Percentiles rank a stretch among this genome's conserved stretches.
These are phyloP conservation scores for Candida wancherniae DNA, from an alignment of 805 yeast genomes.

Conservation along the genomic window DNA sequence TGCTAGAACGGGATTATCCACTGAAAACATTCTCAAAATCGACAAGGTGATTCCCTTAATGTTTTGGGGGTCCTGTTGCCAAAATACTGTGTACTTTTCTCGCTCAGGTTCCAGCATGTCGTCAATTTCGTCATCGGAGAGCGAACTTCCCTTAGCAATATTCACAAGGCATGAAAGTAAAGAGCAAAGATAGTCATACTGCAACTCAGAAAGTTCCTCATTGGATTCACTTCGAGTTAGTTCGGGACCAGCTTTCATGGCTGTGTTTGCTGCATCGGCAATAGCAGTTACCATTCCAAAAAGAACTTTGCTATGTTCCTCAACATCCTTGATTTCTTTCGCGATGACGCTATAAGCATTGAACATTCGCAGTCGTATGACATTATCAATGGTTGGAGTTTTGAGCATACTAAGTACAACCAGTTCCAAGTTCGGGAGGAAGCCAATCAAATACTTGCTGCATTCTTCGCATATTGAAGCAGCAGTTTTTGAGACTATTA, in stretches of 20 bases:
- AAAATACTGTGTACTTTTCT: constrained; percentile 27
- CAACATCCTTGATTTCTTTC: constrained; percentile 48
- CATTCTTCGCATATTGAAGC: constrained; percentile 55
- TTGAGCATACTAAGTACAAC: constrained; percentile 45
- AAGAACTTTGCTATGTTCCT: constrained; percentile 20
- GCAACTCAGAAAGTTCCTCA: constrained; percentile 13
- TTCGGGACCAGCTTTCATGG: constrained; percentile 13
- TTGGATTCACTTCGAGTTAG: no score
- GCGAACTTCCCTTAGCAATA: constrained; percentile 63
- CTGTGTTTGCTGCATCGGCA: constrained; percentile 9
- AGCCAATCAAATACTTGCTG: constrained; percentile 34
- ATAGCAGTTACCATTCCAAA: constrained; percentile 20
- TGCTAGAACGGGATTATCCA: constrained; percentile 32
- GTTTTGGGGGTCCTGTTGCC: constrained; percentile 45
- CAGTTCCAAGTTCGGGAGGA: constrained; percentile 45
- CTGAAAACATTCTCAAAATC: constrained; percentile 40
- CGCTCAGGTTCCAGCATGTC: constrained; percentile 31
- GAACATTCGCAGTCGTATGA: constrained; percentile 55
- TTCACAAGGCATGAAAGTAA: constrained; percentile 61
- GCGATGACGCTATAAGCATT: constrained; percentile 61
- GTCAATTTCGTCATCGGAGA: constrained; percentile 50
- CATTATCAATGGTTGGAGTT: constrained; percentile 33
- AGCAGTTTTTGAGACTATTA: constrained; percentile 48
- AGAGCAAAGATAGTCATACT: constrained; percentile 48
- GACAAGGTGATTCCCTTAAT: constrained; percentile 41